phyloP scores from a whole-genome alignment of 2,329 filamentous ascomycete species.

The Fusarium scirpi region DNA sequence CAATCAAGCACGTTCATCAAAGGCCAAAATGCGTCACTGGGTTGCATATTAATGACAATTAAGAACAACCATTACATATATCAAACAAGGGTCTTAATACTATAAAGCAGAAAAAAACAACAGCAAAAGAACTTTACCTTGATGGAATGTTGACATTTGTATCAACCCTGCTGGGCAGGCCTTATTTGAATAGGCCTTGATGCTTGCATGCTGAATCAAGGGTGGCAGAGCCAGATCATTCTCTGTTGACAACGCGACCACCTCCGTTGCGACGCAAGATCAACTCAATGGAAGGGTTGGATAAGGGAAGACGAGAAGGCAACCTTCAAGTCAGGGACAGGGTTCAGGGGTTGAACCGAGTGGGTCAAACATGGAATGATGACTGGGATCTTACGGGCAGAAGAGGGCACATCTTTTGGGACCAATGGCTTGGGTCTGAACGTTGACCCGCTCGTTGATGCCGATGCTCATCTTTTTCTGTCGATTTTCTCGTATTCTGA shows the following conservation, averaged over 20 bases:
- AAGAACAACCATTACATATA: slow-evolving; percentile 2
- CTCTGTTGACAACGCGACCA: slow-evolving; percentile 1
- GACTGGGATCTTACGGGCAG: slow-evolving; percentile 26
- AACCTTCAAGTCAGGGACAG: slow-evolving; percentile 28
- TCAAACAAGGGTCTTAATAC: background rate
- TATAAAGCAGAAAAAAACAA: background rate
- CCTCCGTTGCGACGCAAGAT: slow-evolving; percentile 13
- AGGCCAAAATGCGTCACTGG: slow-evolving; percentile 1
- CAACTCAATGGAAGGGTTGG: slow-evolving; percentile 32
- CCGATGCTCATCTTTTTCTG: slow-evolving; percentile 38
- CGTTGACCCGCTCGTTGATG: slow-evolving; percentile 31
- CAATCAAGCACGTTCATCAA: slow-evolving; percentile 10
- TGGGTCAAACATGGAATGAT: slow-evolving; percentile 35
- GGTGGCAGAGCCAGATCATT: background rate
- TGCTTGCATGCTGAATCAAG: background rate
- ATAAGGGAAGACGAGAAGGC: slow-evolving; percentile 20
- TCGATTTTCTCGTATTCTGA: slow-evolving; percentile 43
- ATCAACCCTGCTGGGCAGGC: background rate
- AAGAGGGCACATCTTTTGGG: slow-evolving; percentile 20
- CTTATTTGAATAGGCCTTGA: background rate
- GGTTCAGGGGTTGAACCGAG: slow-evolving; percentile 38
- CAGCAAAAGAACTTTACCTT: background rate
- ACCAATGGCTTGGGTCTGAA: slow-evolving; percentile 41
- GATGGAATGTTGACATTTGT: background rate
- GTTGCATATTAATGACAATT: slow-evolving; percentile 10